A percentile compares a stretch with the other conserved stretches of the same genome.
Conservation (phyloP, 768 basidiomycete species). For the Tricholoma sp. region DNA sequence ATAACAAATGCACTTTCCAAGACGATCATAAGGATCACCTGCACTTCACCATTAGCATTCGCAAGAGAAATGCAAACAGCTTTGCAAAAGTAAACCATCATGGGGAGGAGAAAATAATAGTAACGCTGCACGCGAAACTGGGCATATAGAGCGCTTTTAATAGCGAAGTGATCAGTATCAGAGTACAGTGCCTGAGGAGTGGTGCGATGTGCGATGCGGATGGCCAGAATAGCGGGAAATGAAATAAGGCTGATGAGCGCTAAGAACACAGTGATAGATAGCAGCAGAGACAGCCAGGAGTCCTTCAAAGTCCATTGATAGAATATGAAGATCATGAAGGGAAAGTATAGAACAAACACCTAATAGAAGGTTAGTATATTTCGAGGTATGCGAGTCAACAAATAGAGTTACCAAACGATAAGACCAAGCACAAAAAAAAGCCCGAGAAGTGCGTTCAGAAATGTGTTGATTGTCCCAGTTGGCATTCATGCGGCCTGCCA, state of each 20-base stretch:
- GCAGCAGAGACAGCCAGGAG: constrained; percentile 78
- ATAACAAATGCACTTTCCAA: constrained; percentile 61
- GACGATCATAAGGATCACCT: constrained; percentile 62
- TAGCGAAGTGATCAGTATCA: constrained; percentile 29
- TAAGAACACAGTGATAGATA: constrained; percentile 69
- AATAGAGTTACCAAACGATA: constrained; percentile 59
- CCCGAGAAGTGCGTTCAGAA: constrained; percentile 31
- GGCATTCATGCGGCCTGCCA: constrained; percentile 23
- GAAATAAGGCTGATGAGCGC: constrained; percentile 43
- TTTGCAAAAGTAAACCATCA: constrained; percentile 58
- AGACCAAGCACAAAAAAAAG: constrained; percentile 54
- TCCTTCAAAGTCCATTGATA: constrained; percentile 91
- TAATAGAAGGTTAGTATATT: constrained; percentile 17
- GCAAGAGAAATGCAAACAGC: constrained; percentile 71
- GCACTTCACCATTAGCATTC: constrained; percentile 55
- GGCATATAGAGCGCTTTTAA: constrained; percentile 57
- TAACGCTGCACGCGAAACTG: constrained; percentile 64
- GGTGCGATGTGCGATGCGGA: constrained; percentile 36
- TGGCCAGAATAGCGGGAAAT: constrained; percentile 42
- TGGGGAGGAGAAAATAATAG: constrained; percentile 57
- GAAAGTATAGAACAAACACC: constrained; percentile 62
- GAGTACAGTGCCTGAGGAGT: constrained; percentile 25
- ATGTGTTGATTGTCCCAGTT: constrained; percentile 3
- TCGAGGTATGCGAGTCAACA: not conserved
- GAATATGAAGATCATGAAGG: constrained; percentile 72